phyloP scores from a whole-genome alignment of 2,329 filamentous ascomycete genomes.

The Fusarium chaquense region DNA sequence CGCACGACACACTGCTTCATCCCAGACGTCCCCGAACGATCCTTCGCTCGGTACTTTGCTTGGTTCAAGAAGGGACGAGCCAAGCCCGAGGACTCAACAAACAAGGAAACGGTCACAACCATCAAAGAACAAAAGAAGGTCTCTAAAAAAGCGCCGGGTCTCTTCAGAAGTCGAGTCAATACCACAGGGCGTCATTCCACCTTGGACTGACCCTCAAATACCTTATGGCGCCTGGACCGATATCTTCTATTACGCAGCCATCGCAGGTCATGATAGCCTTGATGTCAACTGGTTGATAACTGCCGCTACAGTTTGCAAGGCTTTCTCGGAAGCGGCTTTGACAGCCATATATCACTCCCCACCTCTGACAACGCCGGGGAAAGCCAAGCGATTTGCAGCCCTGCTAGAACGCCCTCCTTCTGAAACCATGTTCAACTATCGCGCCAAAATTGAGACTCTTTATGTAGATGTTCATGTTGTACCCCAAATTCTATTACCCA shows the following conservation, averaged over 20 bases:
- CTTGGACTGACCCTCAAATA: slow-evolving; percentile 67
- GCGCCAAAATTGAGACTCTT: slow-evolving; percentile 76
- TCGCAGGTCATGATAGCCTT: slow-evolving; percentile 57
- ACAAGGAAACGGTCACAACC: slow-evolving; percentile 36
- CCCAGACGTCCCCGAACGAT: slow-evolving; percentile 4
- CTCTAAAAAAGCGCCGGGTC: slow-evolving; percentile 41
- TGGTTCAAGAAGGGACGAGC: background rate
- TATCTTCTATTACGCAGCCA: slow-evolving; percentile 77
- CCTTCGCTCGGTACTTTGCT: background rate
- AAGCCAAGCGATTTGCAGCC: slow-evolving; percentile 59
- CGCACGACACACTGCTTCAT: slow-evolving; percentile 28
- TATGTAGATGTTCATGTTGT: slow-evolving; percentile 77
- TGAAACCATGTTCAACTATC: slow-evolving; percentile 71
- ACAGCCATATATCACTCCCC: slow-evolving; percentile 78
- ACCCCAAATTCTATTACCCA: slow-evolving; percentile 56
- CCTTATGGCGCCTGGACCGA: slow-evolving; percentile 77
- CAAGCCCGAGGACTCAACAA: slow-evolving; percentile 1
- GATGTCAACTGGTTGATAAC: slow-evolving; percentile 73
- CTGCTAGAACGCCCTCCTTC: slow-evolving; percentile 67
- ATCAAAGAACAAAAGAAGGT: slow-evolving; percentile 10
- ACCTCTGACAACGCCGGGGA: slow-evolving; percentile 65
- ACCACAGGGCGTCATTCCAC: slow-evolving; percentile 56
- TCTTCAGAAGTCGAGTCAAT: slow-evolving; percentile 17
- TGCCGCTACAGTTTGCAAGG: slow-evolving; percentile 71
- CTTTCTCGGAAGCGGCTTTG: slow-evolving; percentile 78